Percentiles rank a stretch among this genome's conserved stretches.
Conservation (phyloP, 768 basidiomycete species). For the Podaxis rugospora region DNA sequence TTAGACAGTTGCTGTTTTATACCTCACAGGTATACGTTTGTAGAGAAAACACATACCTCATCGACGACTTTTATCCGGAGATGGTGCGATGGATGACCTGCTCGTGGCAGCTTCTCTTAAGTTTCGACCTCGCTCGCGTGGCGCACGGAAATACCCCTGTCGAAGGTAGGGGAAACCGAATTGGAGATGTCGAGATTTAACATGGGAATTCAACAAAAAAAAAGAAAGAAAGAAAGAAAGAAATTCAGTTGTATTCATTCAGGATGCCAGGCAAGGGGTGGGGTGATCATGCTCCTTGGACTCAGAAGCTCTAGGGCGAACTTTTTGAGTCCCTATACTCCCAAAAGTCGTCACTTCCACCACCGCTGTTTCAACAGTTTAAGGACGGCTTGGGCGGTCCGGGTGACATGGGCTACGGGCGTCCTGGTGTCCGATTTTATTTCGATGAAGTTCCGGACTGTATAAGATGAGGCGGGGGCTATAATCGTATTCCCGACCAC, state of each 20-base stretch:
- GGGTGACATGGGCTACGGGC: neutral
- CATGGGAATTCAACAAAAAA: neutral
- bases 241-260: neutral
- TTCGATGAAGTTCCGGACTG: neutral
- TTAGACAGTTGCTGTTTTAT: neutral
- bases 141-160: neutral
- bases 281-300: too few relatives aligned
- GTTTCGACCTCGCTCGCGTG: neutral
- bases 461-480: neutral
- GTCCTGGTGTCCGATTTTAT: neutral
- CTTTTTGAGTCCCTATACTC: neutral
- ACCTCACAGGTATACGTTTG: neutral
- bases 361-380: too few relatives aligned
- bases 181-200: neutral
- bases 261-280: neutral
- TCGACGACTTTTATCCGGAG: neutral
- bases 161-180: neutral
- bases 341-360: neutral
- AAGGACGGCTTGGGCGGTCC: neutral
- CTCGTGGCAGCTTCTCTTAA: neutral
- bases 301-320: too few relatives aligned
- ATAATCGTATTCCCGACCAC: neutral
- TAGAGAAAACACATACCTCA: neutral
- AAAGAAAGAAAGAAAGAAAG: neutral
- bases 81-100: neutral